Evolutionary conservation across 2,329 filamentous ascomycete species (phyloP).

Genomic region (Monosporascus sp.): DNA sequence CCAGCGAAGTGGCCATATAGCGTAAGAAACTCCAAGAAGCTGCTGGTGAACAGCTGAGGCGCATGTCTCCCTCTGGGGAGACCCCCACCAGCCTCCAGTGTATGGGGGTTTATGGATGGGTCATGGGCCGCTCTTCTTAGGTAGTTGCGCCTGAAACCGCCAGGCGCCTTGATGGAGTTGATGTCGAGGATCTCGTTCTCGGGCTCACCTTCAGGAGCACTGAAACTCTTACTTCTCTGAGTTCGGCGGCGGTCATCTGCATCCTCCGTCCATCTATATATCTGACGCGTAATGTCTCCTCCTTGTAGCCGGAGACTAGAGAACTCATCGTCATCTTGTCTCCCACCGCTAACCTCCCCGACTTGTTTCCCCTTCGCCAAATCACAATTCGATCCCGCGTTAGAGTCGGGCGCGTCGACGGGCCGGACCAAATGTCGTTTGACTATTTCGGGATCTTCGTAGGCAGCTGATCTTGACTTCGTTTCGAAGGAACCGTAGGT

Average conservation of each 20-base stretch:
- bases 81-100: slow-evolving; percentile 32
- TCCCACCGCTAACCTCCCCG: slow-evolving; percentile 29
- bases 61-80: slow-evolving; percentile 32
- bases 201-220: slow-evolving; percentile 67
- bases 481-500: slow-evolving; percentile 85
- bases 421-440: slow-evolving; percentile 81
- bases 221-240: slow-evolving; percentile 84
- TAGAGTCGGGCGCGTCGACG: slow-evolving; percentile 40
- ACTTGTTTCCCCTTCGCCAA: slow-evolving; percentile 49
- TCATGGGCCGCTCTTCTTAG: slow-evolving; percentile 70
- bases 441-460: slow-evolving; percentile 88
- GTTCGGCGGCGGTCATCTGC: slow-evolving; percentile 64
- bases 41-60: slow-evolving; percentile 73
- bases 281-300: slow-evolving; percentile 88
- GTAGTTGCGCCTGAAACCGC: slow-evolving; percentile 88
- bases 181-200: slow-evolving; percentile 81
- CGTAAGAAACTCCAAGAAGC: slow-evolving; percentile 91
- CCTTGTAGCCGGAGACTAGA: slow-evolving; percentile 90
- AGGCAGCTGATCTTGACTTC: slow-evolving; percentile 56
- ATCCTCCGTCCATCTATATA: slow-evolving; percentile 95
- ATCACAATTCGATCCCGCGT: slow-evolving; percentile 30
- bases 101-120: slow-evolving; percentile 38
- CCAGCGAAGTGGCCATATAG: slow-evolving; percentile 97
- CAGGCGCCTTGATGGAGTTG: slow-evolving; percentile 84
- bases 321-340: slow-evolving; percentile 69